These are phyloP conservation scores for Boletus rubroflammeus DNA, from an alignment of 768 basidiomycete species.

Conservation along the genomic window DNA sequence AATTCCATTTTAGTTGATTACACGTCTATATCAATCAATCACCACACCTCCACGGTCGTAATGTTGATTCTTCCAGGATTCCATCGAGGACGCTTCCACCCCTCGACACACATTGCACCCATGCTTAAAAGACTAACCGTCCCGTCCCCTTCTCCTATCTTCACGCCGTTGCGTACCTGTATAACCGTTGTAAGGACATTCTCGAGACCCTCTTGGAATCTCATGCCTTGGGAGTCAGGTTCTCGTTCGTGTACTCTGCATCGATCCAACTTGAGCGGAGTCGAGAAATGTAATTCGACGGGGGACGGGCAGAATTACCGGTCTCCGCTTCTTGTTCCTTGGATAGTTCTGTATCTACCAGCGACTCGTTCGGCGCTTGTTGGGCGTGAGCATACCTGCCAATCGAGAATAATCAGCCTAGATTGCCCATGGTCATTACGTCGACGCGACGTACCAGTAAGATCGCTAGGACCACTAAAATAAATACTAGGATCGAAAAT, in stretches of 20 bases:
- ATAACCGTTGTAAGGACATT: background rate
- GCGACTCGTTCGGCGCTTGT: conserved; percentile 62
- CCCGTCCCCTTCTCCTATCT: conserved; percentile 93
- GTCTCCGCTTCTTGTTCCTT: conserved; percentile 37
- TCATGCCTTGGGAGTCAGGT: conserved; percentile 49
- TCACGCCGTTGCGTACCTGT: conserved; percentile 78
- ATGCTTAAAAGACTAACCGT: conserved; percentile 83
- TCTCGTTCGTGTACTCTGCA: conserved; percentile 69
- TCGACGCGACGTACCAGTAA: conserved; percentile 60
- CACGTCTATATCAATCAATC: background rate
- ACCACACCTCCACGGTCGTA: conserved; percentile 77
- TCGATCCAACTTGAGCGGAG: conserved; percentile 79
- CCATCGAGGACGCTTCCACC: conserved; percentile 87
- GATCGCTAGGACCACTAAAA: conserved; percentile 53
- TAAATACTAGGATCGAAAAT: background rate
- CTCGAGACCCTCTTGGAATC: background rate
- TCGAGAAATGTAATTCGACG: conserved; percentile 50
- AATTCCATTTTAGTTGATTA: conserved; percentile 1
- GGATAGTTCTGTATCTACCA: conserved; percentile 45
- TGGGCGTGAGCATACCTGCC: conserved; percentile 68
- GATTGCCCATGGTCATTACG: background rate
- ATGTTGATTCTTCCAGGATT: conserved; percentile 89
- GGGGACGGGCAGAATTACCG: conserved; percentile 43
- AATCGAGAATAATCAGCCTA: background rate
- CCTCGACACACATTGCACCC: conserved; percentile 96